A percentile compares a stretch with the other conserved stretches of the same genome.
Conservation (phyloP, 164 flowering plant genomes). For the Chimonanthus salicifolius region DNA sequence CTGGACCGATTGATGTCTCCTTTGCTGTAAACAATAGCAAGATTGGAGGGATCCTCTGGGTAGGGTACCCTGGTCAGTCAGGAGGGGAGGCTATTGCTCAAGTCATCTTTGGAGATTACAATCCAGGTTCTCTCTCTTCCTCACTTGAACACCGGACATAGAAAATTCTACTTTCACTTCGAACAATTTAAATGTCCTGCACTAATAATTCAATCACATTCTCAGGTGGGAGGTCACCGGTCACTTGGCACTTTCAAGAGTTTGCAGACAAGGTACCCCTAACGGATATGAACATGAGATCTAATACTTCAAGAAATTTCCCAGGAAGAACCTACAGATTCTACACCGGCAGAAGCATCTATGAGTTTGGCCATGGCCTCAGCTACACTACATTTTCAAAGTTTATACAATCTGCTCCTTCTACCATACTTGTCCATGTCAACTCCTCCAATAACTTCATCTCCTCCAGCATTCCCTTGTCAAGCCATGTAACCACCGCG, state of each 20-base stretch:
- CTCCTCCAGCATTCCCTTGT: neutral
- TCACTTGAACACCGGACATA: no score
- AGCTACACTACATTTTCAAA: slow-evolving; percentile 52
- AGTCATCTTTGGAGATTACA: slow-evolving; percentile 57
- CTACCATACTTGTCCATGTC: slow-evolving; percentile 20
- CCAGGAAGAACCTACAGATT: slow-evolving; percentile 76
- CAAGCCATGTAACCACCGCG: neutral
- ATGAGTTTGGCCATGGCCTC: slow-evolving; percentile 58
- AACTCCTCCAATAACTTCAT: neutral
- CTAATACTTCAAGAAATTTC: slow-evolving; percentile 28
- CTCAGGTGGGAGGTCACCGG: slow-evolving; percentile 55
- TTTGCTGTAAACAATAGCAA: slow-evolving; percentile 31
- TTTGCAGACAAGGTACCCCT: slow-evolving; percentile 46
- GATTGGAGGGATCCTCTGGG: slow-evolving; percentile 60
- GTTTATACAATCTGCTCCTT: slow-evolving; percentile 28
- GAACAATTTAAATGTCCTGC: neutral
- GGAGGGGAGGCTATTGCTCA: slow-evolving; percentile 72
- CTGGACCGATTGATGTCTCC: slow-evolving; percentile 63
- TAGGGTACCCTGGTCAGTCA: slow-evolving; percentile 67
- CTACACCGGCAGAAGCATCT: slow-evolving; percentile 43
- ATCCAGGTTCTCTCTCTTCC: slow-evolving; percentile 40
- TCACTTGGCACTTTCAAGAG: slow-evolving; percentile 62
- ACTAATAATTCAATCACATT: neutral
- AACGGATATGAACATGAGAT: slow-evolving; percentile 69
- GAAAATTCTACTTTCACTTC: neutral